Evolutionary conservation across 2,329 filamentous ascomycete genomes (phyloP).

Genomic region (Arthroderma uncinatum): DNA sequence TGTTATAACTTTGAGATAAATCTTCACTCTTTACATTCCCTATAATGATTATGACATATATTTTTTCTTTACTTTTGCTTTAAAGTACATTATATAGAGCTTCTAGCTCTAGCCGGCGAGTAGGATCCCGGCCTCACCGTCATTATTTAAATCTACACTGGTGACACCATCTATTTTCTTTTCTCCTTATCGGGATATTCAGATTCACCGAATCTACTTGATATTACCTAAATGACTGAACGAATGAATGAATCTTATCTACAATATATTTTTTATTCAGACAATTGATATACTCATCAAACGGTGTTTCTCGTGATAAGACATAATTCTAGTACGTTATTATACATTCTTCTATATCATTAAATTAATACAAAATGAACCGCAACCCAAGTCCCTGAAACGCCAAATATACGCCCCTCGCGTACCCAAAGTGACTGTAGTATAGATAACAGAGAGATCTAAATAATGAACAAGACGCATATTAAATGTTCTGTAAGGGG

Average conservation of each 20-base stretch:
- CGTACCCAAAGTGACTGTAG: background rate
- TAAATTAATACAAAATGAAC: background rate
- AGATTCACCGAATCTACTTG: background rate
- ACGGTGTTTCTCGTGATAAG: background rate
- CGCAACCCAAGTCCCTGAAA: background rate
- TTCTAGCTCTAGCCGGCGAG: background rate
- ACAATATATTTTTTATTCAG: background rate
- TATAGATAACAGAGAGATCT: background rate
- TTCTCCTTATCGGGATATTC: background rate
- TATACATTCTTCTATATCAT: background rate
- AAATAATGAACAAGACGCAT: background rate
- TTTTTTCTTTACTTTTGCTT: background rate
- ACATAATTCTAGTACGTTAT: background rate
- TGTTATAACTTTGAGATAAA: background rate
- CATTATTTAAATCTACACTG: background rate
- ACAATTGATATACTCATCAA: background rate
- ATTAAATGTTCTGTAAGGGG: background rate
- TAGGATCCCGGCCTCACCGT: background rate
- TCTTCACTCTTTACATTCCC: slow-evolving; percentile 1
- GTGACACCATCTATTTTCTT: background rate
- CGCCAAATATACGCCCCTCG: background rate
- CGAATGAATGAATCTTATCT: slow-evolving; percentile 4
- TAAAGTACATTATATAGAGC: background rate
- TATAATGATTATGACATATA: background rate
- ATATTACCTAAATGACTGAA: slow-evolving; percentile 1